These are phyloP conservation scores for Linderina pennispora DNA, from an alignment of 192 early-diverging fungal genomes.

Conservation along the genomic window DNA sequence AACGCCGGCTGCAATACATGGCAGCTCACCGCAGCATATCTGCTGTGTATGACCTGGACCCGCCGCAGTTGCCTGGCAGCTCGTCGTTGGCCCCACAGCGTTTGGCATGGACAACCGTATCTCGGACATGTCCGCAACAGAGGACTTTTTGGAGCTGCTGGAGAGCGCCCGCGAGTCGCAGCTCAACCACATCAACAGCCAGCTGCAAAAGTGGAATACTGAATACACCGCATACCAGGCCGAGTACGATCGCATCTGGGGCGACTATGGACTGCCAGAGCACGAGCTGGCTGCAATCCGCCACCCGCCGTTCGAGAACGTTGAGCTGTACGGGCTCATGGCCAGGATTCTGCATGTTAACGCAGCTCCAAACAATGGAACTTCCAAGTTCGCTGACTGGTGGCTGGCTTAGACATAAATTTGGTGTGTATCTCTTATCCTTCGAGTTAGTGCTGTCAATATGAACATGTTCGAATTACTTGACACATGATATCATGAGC, in stretches of 20 bases:
- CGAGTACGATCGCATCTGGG: slow-evolving; percentile 32
- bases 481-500: too few species aligned
- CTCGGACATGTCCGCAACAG: slow-evolving; percentile 35
- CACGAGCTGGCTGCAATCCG: slow-evolving; percentile 16
- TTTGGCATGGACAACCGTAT: slow-evolving; percentile 35
- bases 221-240: slow-evolving; percentile 8
- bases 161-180: slow-evolving; percentile 15
- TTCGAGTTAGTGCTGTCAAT: background rate
- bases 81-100: too few species aligned
- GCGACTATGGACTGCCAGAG: slow-evolving; percentile 11
- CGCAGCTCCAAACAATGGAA: slow-evolving; percentile 71
- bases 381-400: slow-evolving; percentile 32
- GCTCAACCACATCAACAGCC: background rate
- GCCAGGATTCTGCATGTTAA: slow-evolving; percentile 48
- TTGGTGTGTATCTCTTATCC: slow-evolving; percentile 1
- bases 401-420: too few species aligned
- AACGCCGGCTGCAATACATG: background rate
- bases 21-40: too few species aligned
- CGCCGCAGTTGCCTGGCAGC: too few species aligned
- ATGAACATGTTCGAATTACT: too few species aligned
- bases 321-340: slow-evolving; percentile 68
- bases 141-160: slow-evolving; percentile 34
- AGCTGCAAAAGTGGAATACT: slow-evolving; percentile 2
- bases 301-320: slow-evolving; percentile 57
- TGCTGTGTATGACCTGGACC: too few species aligned